Evolutionary conservation across 345 rosid genomes (phyloP), one percentile per base, ranked within the genome.

Genomic region (Abelmoschus esculentus): DNA sequence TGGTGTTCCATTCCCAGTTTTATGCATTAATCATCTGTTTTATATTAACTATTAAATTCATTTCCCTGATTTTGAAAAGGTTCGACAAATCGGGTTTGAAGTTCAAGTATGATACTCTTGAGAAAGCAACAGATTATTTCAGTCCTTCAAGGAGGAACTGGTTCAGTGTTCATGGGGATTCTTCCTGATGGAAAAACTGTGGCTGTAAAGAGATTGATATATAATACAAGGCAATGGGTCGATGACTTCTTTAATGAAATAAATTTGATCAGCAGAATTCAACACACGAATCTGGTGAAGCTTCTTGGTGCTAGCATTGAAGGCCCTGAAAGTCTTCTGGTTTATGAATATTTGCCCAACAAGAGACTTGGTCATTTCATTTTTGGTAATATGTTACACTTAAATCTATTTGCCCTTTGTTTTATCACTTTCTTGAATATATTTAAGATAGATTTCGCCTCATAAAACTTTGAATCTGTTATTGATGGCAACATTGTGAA

Each of bases 311-410:
- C 82, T 60, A 85, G 89, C 85, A 85, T 83, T 49, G 89, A 85
- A 76, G 89, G 89, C 50, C 89, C 89, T 5, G 89, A 85, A 70
- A 83, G 89, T 53, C 86, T 85, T 29, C 79, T 85, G 77, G 89
- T 85, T 31, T 85, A 85, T 7, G 89, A 85, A 72, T 81, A 83
- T 74, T 78, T 83, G 31, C 79, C 67, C 0, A 85, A 83, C 84
- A 78, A 63, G 79, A 80, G 86, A 84, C 81, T 85, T 5, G 89
- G 83, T 74, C 85, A 74, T 34, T 83, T 85, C 76, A 72, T 85
- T 61, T 85, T 83, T 14, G 86, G 89, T 83, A 81, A 76, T 67
- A 34, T 6, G 34, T 63, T 56, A 4, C 26, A 47, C 76, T 59
- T 34, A 7, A 8, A 55, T 18, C 40, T 6, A 36, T 36, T 36